These are phyloP conservation scores for Acanthamoeba lenticulata DNA, from an alignment of 208 protist species.

Conservation along the genomic window DNA sequence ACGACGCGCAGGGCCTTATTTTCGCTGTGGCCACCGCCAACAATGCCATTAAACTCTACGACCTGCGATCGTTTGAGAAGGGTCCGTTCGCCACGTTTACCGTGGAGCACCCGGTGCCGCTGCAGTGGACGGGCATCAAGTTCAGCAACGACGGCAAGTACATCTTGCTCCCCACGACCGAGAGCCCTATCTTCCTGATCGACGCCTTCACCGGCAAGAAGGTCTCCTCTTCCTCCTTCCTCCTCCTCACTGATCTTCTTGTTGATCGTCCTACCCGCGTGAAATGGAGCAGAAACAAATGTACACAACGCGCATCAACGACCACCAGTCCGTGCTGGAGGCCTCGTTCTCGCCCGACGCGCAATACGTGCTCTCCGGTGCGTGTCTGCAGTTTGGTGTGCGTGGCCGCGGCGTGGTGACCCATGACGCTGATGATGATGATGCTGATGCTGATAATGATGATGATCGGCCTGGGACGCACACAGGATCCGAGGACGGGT, in stretches of 20 bases:
- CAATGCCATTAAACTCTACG: constrained; percentile 80
- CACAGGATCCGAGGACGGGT: constrained; percentile 76
- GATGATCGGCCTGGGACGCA: not conserved
- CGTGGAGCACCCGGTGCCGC: not conserved
- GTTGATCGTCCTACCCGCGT: too few relatives aligned
- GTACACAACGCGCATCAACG: constrained; percentile 72
- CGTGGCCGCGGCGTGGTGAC: too few relatives aligned
- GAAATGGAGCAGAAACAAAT: constrained; percentile 68
- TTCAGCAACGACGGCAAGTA: constrained; percentile 80
- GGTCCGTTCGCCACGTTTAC: constrained; percentile 74
- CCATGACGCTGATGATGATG: too few relatives aligned
- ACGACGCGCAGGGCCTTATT: constrained; percentile 81
- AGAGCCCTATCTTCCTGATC: constrained; percentile 71
- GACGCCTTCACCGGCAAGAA: constrained; percentile 78
- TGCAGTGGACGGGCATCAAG: constrained; percentile 74
- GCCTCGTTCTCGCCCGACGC: constrained; percentile 80
- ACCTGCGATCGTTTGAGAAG: constrained; percentile 77
- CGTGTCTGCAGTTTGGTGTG: too few relatives aligned
- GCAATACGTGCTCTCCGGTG: constrained; percentile 73
- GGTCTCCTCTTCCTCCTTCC: not conserved
- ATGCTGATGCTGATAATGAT: too few relatives aligned
- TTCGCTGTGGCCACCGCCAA: constrained; percentile 69
- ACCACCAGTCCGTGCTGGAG: constrained; percentile 66
- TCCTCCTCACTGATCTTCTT: too few relatives aligned
- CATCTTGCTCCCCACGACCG: constrained; percentile 76